A percentile compares a stretch with the other conserved stretches of the same genome.
These are phyloP conservation scores for Syncephalastrum monosporum DNA, from an alignment of 371 early-diverging fungal species.

Conservation along the genomic window DNA sequence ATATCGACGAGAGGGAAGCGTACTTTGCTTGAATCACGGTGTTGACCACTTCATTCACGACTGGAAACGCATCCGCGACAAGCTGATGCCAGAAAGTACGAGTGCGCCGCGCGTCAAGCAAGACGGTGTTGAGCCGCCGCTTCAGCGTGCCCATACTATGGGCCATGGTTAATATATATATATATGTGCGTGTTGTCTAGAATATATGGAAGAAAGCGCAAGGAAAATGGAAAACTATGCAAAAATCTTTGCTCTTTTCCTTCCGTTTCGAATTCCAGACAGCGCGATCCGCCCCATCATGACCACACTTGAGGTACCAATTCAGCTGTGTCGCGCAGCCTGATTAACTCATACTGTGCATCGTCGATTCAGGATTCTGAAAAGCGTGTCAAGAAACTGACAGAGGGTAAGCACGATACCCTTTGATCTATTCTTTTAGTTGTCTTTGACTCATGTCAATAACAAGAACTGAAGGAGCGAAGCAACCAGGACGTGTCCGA, in stretches of 20 bases:
- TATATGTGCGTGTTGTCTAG: background rate
- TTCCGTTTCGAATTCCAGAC: background rate
- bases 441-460: too few relatives aligned
- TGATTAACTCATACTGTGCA: background rate
- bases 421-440: too few relatives aligned
- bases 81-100: constrained; percentile 39
- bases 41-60: constrained; percentile 37
- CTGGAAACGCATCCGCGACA: constrained; percentile 34
- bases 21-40: constrained; percentile 40
- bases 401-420: background rate
- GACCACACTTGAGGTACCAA: too few relatives aligned
- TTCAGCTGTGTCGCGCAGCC: too few relatives aligned
- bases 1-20: background rate
- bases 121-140: constrained; percentile 28
- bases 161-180: constrained; percentile 23
- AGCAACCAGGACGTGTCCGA: constrained; percentile 15
- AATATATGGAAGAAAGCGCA: background rate
- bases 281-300: background rate
- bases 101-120: constrained; percentile 38
- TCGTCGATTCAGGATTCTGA: background rate
- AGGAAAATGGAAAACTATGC: background rate
- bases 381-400: background rate
- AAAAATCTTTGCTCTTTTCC: background rate
- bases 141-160: constrained; percentile 31
- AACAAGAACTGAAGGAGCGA: too few relatives aligned